A percentile compares a stretch with the other conserved stretches of the same genome.
phyloP scores from a whole-genome alignment of 345 rosid species.

The Brassica juncea region DNA sequence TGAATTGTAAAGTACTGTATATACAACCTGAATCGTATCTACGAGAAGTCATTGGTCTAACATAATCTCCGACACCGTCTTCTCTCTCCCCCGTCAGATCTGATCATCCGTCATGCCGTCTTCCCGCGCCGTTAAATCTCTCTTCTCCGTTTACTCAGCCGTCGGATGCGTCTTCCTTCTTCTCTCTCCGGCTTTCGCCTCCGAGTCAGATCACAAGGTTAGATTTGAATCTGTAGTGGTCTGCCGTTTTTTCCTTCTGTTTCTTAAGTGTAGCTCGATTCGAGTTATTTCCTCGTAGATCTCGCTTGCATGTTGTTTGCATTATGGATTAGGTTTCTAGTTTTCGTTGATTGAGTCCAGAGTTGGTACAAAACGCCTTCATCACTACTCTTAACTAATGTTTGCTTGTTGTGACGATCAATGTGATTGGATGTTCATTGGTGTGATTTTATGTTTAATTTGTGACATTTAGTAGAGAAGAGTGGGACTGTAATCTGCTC shows the following conservation, averaged over 20 bases:
- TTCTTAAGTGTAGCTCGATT: background rate
- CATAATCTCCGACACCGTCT: slow-evolving; percentile 17
- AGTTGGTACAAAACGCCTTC: background rate
- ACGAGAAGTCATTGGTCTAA: slow-evolving; percentile 29
- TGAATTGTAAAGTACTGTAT: background rate
- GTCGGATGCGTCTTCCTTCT: slow-evolving; percentile 41
- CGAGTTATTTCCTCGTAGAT: slow-evolving; percentile 30
- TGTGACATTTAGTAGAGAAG: background rate
- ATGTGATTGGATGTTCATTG: background rate
- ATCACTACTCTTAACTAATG: background rate
- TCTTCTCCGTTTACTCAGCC: slow-evolving; percentile 30
- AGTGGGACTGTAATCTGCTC: background rate
- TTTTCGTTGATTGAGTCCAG: background rate
- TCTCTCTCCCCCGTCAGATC: slow-evolving; percentile 42
- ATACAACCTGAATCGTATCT: slow-evolving; percentile 25
- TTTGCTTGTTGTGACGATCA: background rate
- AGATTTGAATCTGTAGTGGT: slow-evolving; percentile 15
- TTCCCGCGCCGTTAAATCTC: slow-evolving; percentile 44
- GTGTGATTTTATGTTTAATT: background rate
- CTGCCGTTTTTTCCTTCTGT: background rate
- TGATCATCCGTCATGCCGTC: slow-evolving; percentile 50
- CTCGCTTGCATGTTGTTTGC: slow-evolving; percentile 35
- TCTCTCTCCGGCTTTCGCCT: slow-evolving; percentile 53
- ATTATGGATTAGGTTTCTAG: slow-evolving; percentile 2
- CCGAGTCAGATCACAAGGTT: slow-evolving; percentile 95